These are phyloP conservation scores for Phytophthora pistaciae DNA, from an alignment of 352 stramenopile species.

Conservation along the genomic window DNA sequence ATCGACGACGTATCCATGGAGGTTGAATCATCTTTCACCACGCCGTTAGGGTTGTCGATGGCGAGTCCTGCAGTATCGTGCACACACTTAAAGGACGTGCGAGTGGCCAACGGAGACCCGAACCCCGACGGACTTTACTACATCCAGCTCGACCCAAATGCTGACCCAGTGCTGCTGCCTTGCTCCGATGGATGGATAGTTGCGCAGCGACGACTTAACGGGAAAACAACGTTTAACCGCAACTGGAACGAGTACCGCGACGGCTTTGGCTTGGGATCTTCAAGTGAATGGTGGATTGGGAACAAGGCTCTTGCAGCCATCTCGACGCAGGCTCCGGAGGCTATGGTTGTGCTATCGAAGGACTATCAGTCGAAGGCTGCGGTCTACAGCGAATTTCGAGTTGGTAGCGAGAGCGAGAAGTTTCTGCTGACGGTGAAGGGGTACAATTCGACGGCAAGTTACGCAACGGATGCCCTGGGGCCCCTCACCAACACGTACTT, in stretches of 20 bases:
- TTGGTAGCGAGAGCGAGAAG: slow-evolving; percentile 54
- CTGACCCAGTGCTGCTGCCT: slow-evolving; percentile 40
- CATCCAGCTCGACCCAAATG: slow-evolving; percentile 43
- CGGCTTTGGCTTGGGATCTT: slow-evolving; percentile 57
- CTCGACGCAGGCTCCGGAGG: slow-evolving; percentile 47
- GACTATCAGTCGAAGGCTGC: slow-evolving; percentile 45
- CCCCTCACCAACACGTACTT: slow-evolving; percentile 67
- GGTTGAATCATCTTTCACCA: slow-evolving; percentile 62
- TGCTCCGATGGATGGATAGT: slow-evolving; percentile 73
- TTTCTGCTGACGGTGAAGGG: slow-evolving; percentile 56
- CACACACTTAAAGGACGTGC: slow-evolving; percentile 53
- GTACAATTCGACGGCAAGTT: slow-evolving; percentile 43
- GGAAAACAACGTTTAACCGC: slow-evolving; percentile 62
- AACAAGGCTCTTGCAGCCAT: slow-evolving; percentile 52
- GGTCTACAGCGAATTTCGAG: slow-evolving; percentile 55
- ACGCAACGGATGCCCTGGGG: slow-evolving; percentile 50
- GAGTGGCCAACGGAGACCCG: slow-evolving; percentile 41
- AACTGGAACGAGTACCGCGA: slow-evolving; percentile 70
- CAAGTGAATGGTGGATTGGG: slow-evolving; percentile 69
- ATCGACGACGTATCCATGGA: slow-evolving; percentile 75
- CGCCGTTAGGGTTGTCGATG: slow-evolving; percentile 53
- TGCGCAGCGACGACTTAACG: slow-evolving; percentile 53
- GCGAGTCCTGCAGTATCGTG: slow-evolving; percentile 58
- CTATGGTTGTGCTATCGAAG: slow-evolving; percentile 66
- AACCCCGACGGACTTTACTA: slow-evolving; percentile 71